These are phyloP conservation scores for Fusarium miscanthi DNA, from an alignment of 2,329 filamentous ascomycete genomes.

Conservation along the genomic window DNA sequence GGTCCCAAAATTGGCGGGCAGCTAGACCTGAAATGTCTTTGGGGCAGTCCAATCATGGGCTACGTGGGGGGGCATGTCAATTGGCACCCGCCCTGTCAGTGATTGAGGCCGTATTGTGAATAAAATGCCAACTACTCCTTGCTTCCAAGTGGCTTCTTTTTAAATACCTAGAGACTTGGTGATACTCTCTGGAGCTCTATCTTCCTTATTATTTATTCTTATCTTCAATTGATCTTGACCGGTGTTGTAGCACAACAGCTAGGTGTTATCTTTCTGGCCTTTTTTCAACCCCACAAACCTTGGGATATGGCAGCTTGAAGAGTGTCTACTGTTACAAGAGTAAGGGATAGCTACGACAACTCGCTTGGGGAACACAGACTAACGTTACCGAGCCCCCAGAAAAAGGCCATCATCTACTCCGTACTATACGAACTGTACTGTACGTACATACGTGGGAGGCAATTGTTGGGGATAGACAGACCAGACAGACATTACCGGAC, in stretches of 20 bases:
- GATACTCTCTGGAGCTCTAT: not conserved
- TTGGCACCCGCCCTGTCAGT: conserved; percentile 36
- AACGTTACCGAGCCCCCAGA: conserved; percentile 10
- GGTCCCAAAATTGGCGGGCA: conserved; percentile 25
- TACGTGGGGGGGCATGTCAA: conserved; percentile 35
- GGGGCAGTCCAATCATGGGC: conserved; percentile 40
- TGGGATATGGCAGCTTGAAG: conserved; percentile 24
- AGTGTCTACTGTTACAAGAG: not conserved
- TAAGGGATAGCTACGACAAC: not conserved
- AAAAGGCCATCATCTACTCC: conserved; percentile 20
- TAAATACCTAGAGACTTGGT: not conserved
- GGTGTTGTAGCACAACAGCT: not conserved
- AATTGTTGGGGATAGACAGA: conserved; percentile 34
- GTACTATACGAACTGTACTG: conserved; percentile 19
- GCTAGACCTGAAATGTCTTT: conserved; percentile 33
- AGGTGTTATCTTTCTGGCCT: not conserved
- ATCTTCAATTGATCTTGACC: not conserved
- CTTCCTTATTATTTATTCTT: not conserved
- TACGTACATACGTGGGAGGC: not conserved
- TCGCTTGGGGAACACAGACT: not conserved
- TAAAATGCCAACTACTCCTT: conserved; percentile 15
- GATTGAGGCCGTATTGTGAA: conserved; percentile 7
- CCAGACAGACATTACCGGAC: conserved; percentile 23
- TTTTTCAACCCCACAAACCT: conserved; percentile 32
- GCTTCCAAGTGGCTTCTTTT: conserved; percentile 7